Percentiles rank a stretch among this genome's conserved stretches.
phyloP scores from a whole-genome alignment of 306 rosid species.

The Acacia melanoxylon region DNA sequence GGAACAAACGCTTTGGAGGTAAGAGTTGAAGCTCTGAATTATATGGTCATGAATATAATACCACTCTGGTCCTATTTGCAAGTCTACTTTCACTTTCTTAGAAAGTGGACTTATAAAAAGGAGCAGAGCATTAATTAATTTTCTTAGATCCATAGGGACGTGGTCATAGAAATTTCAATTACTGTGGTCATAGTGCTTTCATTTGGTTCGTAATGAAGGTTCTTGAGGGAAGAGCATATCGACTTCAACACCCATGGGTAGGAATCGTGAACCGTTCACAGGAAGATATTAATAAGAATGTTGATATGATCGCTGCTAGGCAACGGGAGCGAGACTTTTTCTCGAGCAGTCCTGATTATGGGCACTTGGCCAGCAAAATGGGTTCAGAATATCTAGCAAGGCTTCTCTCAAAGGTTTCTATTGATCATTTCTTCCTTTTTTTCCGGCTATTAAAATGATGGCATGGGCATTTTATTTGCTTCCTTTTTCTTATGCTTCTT shows the following conservation, averaged over 20 bases:
- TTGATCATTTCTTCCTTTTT: not conserved
- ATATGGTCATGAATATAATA: not conserved
- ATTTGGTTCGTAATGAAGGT: conserved; percentile 53
- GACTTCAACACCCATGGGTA: conserved; percentile 94
- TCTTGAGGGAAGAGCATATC: conserved; percentile 89
- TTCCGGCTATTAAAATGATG: conserved; percentile 5
- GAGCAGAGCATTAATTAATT: not conserved
- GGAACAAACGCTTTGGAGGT: conserved; percentile 91
- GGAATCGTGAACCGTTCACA: conserved; percentile 98
- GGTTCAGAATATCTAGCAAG: conserved; percentile 97
- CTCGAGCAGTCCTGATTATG: conserved; percentile 76
- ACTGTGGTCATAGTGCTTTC: not conserved
- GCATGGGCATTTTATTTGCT: conserved; percentile 11
- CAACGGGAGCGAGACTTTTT: conserved; percentile 89
- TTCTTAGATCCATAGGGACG: not conserved
- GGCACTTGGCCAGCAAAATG: conserved; percentile 85
- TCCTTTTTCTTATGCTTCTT: conserved; percentile 21
- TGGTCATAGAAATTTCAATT: not conserved
- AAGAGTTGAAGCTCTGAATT: conserved; percentile 33
- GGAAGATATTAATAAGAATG: conserved; percentile 81
- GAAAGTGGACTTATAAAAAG: too few species aligned
- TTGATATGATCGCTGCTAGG: conserved; percentile 85
- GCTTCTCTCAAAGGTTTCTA: conserved; percentile 83
- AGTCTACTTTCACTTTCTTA: too few species aligned
- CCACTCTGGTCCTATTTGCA: too few species aligned